Conservation (phyloP, 2,329 filamentous ascomycete species). For the Fusarium beomiforme region DNA sequence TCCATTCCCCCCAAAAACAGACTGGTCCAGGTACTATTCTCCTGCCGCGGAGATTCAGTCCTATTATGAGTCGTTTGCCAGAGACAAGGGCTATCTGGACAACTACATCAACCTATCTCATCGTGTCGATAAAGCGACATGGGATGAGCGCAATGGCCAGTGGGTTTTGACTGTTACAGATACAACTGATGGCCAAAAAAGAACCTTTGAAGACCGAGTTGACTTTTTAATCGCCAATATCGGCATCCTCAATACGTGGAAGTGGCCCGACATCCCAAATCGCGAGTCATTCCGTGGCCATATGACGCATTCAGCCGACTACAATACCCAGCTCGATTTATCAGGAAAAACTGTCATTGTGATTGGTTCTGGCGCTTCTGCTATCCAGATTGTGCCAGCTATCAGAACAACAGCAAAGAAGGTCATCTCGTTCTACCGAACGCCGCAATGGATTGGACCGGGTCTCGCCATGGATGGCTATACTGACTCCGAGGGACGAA, state of each 20-base stretch:
- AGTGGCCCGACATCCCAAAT: constrained; percentile 59
- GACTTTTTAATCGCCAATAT: constrained; percentile 60
- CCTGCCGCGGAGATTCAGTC: constrained; percentile 51
- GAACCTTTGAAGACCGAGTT: constrained; percentile 54
- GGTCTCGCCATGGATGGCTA: constrained; percentile 45
- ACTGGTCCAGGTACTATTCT: constrained; percentile 56
- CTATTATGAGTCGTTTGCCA: constrained; percentile 48
- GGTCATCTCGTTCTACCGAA: constrained; percentile 54
- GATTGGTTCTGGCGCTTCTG: constrained; percentile 64
- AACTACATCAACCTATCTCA: constrained; percentile 42
- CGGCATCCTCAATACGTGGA: constrained; percentile 62
- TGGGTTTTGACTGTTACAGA: constrained; percentile 6
- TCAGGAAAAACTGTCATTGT: constrained; percentile 60
- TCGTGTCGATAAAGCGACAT: constrained; percentile 37
- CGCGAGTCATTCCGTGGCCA: constrained; percentile 57
- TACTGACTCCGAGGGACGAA: constrained; percentile 12
- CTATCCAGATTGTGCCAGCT: constrained; percentile 60
- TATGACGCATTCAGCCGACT: constrained; percentile 61
- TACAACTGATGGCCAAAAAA: background rate
- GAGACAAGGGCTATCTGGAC: constrained; percentile 44
- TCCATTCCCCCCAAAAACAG: constrained; percentile 55
- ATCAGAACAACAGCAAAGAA: constrained; percentile 45
- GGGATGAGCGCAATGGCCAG: constrained; percentile 33
- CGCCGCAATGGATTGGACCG: constrained; percentile 54
- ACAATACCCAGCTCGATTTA: constrained; percentile 59